phyloP scores from a whole-genome alignment of 805 yeast species.

The Yamadazyma ubonensis region DNA sequence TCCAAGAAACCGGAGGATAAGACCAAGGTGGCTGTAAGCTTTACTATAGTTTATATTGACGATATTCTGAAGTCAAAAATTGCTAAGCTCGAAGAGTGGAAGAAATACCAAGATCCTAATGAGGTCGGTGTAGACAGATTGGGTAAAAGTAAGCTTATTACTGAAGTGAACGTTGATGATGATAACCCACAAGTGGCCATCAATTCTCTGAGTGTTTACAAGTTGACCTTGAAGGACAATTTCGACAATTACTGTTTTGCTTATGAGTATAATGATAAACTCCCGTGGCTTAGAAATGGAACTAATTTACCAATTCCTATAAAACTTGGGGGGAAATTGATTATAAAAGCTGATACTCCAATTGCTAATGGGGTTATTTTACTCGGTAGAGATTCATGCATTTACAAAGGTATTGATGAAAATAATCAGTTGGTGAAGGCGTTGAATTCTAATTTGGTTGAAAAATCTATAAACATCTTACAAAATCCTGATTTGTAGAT shows the following conservation, averaged over 20 bases:
- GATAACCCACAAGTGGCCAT: slow-evolving; percentile 15
- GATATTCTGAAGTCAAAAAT: slow-evolving; percentile 53
- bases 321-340: slow-evolving; percentile 57
- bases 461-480: slow-evolving; percentile 39
- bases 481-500: slow-evolving; percentile 21
- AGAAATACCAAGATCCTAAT: slow-evolving; percentile 52
- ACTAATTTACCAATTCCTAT: slow-evolving; percentile 36
- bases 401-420: slow-evolving; percentile 30
- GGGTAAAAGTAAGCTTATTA: slow-evolving; percentile 31
- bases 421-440: slow-evolving; percentile 23
- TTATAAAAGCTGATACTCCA: slow-evolving; percentile 47
- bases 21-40: slow-evolving; percentile 22
- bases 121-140: slow-evolving; percentile 61
- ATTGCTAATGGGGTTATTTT: slow-evolving; percentile 48
- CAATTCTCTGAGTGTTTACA: slow-evolving; percentile 29
- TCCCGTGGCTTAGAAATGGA: slow-evolving; percentile 45
- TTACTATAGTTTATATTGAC: slow-evolving; percentile 56
- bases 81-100: slow-evolving; percentile 56
- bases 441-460: slow-evolving; percentile 35
- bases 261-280: slow-evolving; percentile 49
- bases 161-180: slow-evolving; percentile 48
- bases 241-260: slow-evolving; percentile 54
- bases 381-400: slow-evolving; percentile 31
- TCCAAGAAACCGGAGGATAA: slow-evolving; percentile 3
- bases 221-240: slow-evolving; percentile 57